Conservation (phyloP, 2,329 filamentous ascomycete species). For the Colletotrichum plurivorum region DNA sequence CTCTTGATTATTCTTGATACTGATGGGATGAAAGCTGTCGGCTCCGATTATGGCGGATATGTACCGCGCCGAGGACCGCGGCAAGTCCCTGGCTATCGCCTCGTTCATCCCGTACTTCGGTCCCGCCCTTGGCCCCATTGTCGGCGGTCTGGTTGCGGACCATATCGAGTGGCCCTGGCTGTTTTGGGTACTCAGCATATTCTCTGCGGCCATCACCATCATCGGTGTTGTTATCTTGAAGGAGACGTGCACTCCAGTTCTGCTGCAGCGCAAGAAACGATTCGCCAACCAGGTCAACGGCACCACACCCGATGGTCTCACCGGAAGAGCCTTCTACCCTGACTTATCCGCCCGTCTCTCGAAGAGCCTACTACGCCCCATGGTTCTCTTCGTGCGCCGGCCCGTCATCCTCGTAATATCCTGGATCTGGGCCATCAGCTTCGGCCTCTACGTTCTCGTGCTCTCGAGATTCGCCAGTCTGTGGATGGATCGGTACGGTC, state of each 20-base stretch:
- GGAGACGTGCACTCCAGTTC: conserved; percentile 64
- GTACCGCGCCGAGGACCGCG: conserved; percentile 52
- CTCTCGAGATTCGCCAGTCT: conserved; percentile 67
- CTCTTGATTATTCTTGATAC: not conserved
- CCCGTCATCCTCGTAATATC: conserved; percentile 64
- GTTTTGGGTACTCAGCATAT: conserved; percentile 54
- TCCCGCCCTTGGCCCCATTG: conserved; percentile 57
- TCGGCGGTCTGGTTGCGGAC: conserved; percentile 56
- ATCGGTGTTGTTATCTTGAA: conserved; percentile 55
- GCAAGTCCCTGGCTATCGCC: conserved; percentile 54
- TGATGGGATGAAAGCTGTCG: conserved; percentile 44
- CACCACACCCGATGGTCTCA: not conserved
- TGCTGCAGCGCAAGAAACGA: conserved; percentile 59
- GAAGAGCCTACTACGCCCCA: conserved; percentile 58
- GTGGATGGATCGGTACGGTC: conserved; percentile 61
- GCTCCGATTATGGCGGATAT: conserved; percentile 54
- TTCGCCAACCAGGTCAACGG: not conserved
- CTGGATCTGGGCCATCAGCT: conserved; percentile 60
- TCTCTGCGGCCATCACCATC: conserved; percentile 50
- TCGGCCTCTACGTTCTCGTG: conserved; percentile 66
- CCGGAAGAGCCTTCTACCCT: not conserved
- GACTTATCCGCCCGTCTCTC: conserved; percentile 44
- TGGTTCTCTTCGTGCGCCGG: conserved; percentile 61
- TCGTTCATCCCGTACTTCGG: conserved; percentile 59
- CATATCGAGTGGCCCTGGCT: conserved; percentile 58